Evolutionary conservation across 345 rosid species (phyloP), one percentile per base, ranked within the genome.

Genomic region (Eutrema heterophyllum): DNA sequence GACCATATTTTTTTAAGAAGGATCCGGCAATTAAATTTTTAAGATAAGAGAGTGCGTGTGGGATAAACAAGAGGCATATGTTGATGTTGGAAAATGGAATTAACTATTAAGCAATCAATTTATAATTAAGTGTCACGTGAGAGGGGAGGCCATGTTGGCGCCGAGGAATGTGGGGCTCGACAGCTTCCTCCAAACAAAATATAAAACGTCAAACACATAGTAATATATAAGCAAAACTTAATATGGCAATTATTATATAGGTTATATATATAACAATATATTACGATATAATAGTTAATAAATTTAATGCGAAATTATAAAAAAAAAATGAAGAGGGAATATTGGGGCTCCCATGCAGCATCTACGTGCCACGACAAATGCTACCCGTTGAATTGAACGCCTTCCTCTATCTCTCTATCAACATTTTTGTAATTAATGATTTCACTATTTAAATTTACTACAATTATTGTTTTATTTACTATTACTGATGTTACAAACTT

Each of bases 121-220:
- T 41, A 43, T 61, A 44, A 53, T 54, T 16, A 38, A 41, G 15
- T 27, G 81, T 88, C 96, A 89, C 89, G 92, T 86, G 90, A 86
- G 49, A 41, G 26, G 67, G 60, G 76, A 71, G 73, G 70, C 70
- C 84, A 71, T 82, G 82, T 85, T 74, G 89, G 87, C 86, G 89
- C 96, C 96, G 91, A 80, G 86, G 88, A 83, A 83, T 81, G 78
- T 77, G 91, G 85, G 86, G 81, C 84, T 87, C 81, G 77, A 80
- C 83, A 75, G 75, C 41, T 65, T 68, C 79, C 3, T 61, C 36
- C 64, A 26, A 51, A 58, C 59, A 57, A 68, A 58, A 15, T 53
- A 61, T 69, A 27, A 61, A 68, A 54, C 75, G 65, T 70, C 69
- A 66, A 49, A 72, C 41, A 44, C 55, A 56, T 55, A 48, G 48